Conservation (phyloP, 352 stramenopile genomes). For the Pythium scleroteichum region DNA sequence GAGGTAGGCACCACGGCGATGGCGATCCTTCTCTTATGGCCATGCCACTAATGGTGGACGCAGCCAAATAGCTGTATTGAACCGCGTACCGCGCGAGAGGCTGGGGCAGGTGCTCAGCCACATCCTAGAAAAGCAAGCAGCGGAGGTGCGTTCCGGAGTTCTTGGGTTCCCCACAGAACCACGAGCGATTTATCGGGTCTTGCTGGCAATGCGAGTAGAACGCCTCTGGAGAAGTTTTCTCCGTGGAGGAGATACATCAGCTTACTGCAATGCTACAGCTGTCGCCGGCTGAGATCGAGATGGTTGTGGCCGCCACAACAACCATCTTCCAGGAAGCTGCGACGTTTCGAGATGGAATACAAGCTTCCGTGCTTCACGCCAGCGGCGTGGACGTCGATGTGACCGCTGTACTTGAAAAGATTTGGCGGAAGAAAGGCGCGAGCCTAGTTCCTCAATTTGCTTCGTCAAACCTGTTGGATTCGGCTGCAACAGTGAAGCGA, state of each 20-base stretch:
- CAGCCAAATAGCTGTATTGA: slow-evolving; percentile 31
- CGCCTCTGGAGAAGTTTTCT: slow-evolving; percentile 43
- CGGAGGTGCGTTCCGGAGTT: slow-evolving; percentile 27
- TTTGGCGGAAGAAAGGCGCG: slow-evolving; percentile 63
- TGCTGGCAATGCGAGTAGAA: neutral
- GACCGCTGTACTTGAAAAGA: slow-evolving; percentile 40
- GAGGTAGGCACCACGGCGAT: neutral
- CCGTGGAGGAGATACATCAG: slow-evolving; percentile 42
- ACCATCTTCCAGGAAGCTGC: slow-evolving; percentile 46
- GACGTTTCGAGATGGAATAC: slow-evolving; percentile 39
- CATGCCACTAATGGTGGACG: neutral
- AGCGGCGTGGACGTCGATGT: slow-evolving; percentile 32
- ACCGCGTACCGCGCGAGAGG: slow-evolving; percentile 47
- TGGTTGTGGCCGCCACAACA: slow-evolving; percentile 30
- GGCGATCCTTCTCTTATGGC: neutral
- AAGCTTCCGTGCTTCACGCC: slow-evolving; percentile 30
- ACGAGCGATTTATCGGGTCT: neutral
- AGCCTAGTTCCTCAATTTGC: slow-evolving; percentile 12
- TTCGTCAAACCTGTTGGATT: slow-evolving; percentile 14
- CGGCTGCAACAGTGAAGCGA: slow-evolving; percentile 31
- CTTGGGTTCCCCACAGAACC: neutral
- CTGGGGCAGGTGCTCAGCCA: slow-evolving; percentile 52
- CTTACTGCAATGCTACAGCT: slow-evolving; percentile 48
- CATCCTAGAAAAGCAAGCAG: slow-evolving; percentile 55
- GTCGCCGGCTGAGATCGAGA: slow-evolving; percentile 41